phyloP scores from a whole-genome alignment of 805 yeast genomes.

The Torulaspora quercuum region DNA sequence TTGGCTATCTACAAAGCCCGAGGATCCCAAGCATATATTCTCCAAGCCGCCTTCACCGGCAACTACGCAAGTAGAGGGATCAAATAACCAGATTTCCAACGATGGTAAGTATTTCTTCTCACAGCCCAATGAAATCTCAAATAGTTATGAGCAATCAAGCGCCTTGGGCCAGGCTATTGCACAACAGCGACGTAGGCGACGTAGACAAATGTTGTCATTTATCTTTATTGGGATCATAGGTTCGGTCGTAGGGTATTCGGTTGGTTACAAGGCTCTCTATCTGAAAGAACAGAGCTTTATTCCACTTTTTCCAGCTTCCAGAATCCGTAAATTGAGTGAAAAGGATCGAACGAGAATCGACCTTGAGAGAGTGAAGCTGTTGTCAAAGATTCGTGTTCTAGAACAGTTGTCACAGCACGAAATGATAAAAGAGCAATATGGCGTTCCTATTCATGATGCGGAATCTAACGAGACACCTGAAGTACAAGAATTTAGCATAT shows the following conservation, averaged over 20 bases:
- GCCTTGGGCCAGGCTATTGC: constrained; percentile 24
- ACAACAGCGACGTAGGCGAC: constrained; percentile 20
- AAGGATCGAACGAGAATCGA: constrained; percentile 25
- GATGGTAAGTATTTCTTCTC: constrained; percentile 31
- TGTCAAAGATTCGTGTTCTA: constrained; percentile 24
- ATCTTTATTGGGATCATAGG: constrained; percentile 19
- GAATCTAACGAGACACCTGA: constrained; percentile 21
- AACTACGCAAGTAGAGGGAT: constrained; percentile 2
- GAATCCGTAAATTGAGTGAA: constrained; percentile 24
- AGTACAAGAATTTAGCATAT: constrained; percentile 25
- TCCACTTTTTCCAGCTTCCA: constrained; percentile 28
- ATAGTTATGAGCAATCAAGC: constrained; percentile 3
- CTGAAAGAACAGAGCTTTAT: constrained; percentile 26
- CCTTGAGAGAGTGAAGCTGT: constrained; percentile 19
- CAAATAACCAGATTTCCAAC: constrained; percentile 9
- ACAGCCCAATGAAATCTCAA: constrained; percentile 12
- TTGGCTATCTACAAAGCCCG: constrained; percentile 8
- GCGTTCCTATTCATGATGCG: constrained; percentile 29
- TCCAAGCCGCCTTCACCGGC: constrained; percentile 19
- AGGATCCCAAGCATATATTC: constrained; percentile 25
- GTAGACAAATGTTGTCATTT: constrained; percentile 18
- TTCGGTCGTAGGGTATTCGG: constrained; percentile 27
- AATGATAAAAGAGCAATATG: constrained; percentile 34
- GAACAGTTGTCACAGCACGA: constrained; percentile 29
- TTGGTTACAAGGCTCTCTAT: constrained; percentile 31